Conservation (phyloP, 2,329 filamentous ascomycete species). For the Nannizzia gypsea region DNA sequence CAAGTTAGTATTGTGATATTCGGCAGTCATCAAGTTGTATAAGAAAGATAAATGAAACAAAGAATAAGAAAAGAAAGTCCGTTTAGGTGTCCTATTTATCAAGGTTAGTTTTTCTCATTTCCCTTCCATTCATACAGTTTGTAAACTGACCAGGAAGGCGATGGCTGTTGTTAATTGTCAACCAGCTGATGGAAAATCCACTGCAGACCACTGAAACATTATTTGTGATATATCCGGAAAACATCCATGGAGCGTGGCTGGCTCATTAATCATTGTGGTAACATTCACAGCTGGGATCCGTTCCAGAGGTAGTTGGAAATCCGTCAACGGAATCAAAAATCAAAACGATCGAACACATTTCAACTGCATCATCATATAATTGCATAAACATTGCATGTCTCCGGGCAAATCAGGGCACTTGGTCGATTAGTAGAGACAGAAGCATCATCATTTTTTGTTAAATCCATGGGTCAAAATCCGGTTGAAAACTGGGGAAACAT, state of each 20-base stretch:
- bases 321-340: conserved; percentile 1
- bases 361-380: conserved; percentile 10
- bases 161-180: neutral
- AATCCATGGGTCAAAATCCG: neutral
- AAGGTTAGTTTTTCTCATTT: neutral
- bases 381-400: conserved; percentile 9
- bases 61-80: neutral
- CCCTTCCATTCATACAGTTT: neutral
- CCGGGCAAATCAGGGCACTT: conserved; percentile 6
- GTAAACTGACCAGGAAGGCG: neutral
- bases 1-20: conserved; percentile 10
- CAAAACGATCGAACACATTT: neutral
- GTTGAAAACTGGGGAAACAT: neutral
- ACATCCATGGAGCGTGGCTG: conserved; percentile 2
- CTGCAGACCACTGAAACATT: neutral
- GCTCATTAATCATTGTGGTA: conserved; percentile 1
- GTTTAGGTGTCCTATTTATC: neutral
- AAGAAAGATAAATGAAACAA: conserved; percentile 4
- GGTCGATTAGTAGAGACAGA: conserved; percentile 3
- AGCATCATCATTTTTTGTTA: neutral
- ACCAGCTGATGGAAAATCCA: neutral
- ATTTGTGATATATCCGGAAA: neutral
- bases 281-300: neutral
- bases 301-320: neutral
- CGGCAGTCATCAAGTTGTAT: neutral